phyloP scores from a whole-genome alignment of 2,329 filamentous ascomycete genomes.

The Hymenoscyphus fructigenus region DNA sequence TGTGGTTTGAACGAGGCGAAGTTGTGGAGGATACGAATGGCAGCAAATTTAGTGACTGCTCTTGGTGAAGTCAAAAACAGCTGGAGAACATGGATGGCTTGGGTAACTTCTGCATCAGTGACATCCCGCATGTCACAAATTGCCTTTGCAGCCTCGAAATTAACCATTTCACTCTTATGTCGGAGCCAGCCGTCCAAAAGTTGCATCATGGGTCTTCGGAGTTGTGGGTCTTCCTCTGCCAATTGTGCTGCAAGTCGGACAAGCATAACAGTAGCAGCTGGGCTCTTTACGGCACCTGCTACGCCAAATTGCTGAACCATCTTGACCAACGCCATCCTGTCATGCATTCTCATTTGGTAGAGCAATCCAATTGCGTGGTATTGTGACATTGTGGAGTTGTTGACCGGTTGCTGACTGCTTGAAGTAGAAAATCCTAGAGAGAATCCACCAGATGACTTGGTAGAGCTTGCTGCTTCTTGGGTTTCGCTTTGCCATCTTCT shows the following conservation, averaged over 20 bases:
- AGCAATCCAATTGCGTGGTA: constrained; percentile 97
- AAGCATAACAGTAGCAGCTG: constrained; percentile 87
- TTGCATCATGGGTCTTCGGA: constrained; percentile 95
- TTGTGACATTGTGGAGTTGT: constrained; percentile 96
- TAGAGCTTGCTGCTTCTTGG: constrained; percentile 88
- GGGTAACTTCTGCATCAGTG: constrained; percentile 84
- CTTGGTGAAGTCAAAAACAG: constrained; percentile 95
- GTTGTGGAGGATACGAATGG: constrained; percentile 92
- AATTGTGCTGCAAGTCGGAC: constrained; percentile 91
- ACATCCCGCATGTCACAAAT: constrained; percentile 95
- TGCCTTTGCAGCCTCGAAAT: constrained; percentile 97
- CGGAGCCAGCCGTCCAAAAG: constrained; percentile 94
- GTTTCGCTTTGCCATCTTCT: constrained; percentile 98
- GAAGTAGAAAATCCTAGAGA: constrained; percentile 86
- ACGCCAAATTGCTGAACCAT: constrained; percentile 99
- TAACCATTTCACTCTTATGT: constrained; percentile 99
- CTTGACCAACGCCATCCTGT: constrained; percentile 97
- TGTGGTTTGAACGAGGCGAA: constrained; percentile 96
- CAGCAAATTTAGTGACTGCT: constrained; percentile 95
- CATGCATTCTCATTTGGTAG: constrained; percentile 96
- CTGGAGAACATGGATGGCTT: constrained; percentile 93
- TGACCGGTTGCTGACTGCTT: constrained; percentile 72
- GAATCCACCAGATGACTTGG: constrained; percentile 87
- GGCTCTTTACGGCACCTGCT: constrained; percentile 90
- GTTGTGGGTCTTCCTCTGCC: constrained; percentile 84